Evolutionary conservation across 164 flowering plant genomes (phyloP).

Genomic region (Magnolia changhungtana): DNA sequence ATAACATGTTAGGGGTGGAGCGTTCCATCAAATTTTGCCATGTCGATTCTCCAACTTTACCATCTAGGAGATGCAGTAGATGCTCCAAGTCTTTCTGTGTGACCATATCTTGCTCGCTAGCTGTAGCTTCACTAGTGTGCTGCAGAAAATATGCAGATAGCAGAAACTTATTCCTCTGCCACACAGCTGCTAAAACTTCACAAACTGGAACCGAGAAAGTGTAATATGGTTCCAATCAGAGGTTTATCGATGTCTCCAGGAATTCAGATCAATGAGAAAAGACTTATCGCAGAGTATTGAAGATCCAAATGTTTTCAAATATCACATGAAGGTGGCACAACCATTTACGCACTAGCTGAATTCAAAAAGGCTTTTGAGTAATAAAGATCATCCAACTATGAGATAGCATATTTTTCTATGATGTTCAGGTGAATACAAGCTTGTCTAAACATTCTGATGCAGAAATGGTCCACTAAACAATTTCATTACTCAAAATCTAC

Average conservation of each 20-base stretch:
- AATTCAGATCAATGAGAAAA: not conserved
- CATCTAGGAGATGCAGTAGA: slow-evolving; percentile 61
- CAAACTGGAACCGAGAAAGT: not conserved
- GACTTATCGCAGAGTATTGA: not conserved
- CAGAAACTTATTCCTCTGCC: not conserved
- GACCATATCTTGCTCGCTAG: slow-evolving; percentile 41
- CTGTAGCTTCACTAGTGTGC: slow-evolving; percentile 16
- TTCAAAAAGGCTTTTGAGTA: not conserved
- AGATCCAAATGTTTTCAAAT: not conserved
- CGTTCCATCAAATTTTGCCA: slow-evolving; percentile 95
- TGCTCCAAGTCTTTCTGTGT: slow-evolving; percentile 80
- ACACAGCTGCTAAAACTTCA: not conserved
- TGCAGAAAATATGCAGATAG: slow-evolving; percentile 17
- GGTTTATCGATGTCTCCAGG: not conserved
- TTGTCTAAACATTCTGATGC: not conserved
- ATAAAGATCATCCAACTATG: not conserved
- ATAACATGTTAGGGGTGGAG: slow-evolving; percentile 71
- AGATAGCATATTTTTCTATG: not conserved
- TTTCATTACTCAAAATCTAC: no score
- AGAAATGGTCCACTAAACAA: not conserved
- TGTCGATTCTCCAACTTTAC: slow-evolving; percentile 47
- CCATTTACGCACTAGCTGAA: not conserved
- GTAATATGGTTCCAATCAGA: not conserved
- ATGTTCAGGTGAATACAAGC: not conserved
- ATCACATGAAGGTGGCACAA: not conserved